Percentiles rank a stretch among this genome's conserved stretches.
Conservation (phyloP, 176 grass and related monocot species). For the Hordeum marinum region DNA sequence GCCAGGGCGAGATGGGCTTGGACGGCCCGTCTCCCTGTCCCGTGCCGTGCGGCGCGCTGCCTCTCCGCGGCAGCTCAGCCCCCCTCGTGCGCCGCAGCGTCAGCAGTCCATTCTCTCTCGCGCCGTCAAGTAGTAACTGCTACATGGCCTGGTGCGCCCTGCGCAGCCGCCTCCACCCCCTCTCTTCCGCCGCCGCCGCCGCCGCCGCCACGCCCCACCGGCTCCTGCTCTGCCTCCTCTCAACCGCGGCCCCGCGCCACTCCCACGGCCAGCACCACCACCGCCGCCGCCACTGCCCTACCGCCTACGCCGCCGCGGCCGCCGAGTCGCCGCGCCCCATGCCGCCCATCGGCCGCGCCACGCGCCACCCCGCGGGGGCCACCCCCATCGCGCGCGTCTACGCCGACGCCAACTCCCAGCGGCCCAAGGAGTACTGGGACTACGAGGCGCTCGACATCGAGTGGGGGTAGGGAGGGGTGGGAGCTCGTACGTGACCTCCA, state of each 20-base stretch:
- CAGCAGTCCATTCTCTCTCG: background rate
- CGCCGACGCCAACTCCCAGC: slow-evolving; percentile 62
- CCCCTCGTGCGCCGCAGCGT: background rate
- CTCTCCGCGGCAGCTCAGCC: background rate
- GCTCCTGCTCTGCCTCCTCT: slow-evolving; percentile 21
- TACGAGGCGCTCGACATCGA: slow-evolving; percentile 82
- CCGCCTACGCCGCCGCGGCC: background rate
- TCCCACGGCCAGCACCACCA: slow-evolving; percentile 14
- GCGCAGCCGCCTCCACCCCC: slow-evolving; percentile 34
- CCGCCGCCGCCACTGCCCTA: slow-evolving; percentile 23
- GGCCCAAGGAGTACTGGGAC: slow-evolving; percentile 86
- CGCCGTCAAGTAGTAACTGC: background rate
- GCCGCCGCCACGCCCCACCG: slow-evolving; percentile 27
- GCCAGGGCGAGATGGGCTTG: too few relatives aligned
- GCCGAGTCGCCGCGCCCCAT: slow-evolving; percentile 37
- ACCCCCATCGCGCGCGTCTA: slow-evolving; percentile 61
- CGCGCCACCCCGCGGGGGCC: slow-evolving; percentile 40
- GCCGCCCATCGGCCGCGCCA: slow-evolving; percentile 57
- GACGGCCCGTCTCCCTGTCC: background rate
- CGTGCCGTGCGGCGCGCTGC: background rate
- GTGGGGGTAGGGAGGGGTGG: slow-evolving; percentile 57
- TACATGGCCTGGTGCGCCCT: slow-evolving; percentile 64
- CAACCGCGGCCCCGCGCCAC: slow-evolving; percentile 16
- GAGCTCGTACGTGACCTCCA: background rate
- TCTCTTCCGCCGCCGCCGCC: slow-evolving; percentile 20